Percentiles rank a stretch among this genome's conserved stretches.
phyloP scores from a whole-genome alignment of 139 green algal genomes.

The Spirogloea muscicola region DNA sequence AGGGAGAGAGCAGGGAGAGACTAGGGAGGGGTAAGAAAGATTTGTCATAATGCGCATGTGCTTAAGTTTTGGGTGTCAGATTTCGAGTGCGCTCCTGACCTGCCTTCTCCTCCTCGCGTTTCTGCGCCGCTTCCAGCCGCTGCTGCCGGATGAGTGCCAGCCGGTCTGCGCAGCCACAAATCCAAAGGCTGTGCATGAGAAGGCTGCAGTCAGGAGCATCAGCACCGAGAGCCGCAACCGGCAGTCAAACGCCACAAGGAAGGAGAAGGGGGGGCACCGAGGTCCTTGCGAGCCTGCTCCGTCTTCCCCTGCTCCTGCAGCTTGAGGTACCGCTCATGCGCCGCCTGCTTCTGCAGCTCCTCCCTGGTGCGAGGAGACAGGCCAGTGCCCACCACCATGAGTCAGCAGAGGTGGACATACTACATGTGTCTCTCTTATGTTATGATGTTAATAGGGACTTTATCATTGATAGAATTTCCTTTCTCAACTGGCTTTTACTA shows the following conservation, averaged over 20 bases:
- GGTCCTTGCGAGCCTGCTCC: conserved; percentile 44
- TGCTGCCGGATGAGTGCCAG: conserved; percentile 39
- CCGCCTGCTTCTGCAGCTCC: conserved; percentile 46
- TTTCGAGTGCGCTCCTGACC: too few species aligned
- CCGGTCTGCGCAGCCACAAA: conserved; percentile 22
- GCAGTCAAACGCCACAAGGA: neutral
- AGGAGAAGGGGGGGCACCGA: conserved; percentile 11
- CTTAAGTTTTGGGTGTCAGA: too few species aligned
- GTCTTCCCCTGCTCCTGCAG: conserved; percentile 49
- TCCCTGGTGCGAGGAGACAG: conserved; percentile 32
- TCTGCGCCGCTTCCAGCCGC: conserved; percentile 36
- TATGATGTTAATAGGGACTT: too few species aligned
- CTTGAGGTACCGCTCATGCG: conserved; percentile 48
- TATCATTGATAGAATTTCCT: too few species aligned
- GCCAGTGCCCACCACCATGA: too few species aligned
- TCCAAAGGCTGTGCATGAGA: neutral
- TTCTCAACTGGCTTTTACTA: too few species aligned
- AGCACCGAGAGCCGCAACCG: neutral
- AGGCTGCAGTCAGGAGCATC: neutral
- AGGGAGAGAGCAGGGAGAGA: too few species aligned
- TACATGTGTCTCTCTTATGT: too few species aligned
- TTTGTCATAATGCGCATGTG: too few species aligned
- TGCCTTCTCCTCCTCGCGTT: conserved; percentile 37
- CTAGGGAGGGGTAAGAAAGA: too few species aligned
- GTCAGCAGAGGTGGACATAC: too few species aligned